phyloP scores from a whole-genome alignment of 2,329 filamentous ascomycete genomes.

The Epichloe gansuensis region DNA sequence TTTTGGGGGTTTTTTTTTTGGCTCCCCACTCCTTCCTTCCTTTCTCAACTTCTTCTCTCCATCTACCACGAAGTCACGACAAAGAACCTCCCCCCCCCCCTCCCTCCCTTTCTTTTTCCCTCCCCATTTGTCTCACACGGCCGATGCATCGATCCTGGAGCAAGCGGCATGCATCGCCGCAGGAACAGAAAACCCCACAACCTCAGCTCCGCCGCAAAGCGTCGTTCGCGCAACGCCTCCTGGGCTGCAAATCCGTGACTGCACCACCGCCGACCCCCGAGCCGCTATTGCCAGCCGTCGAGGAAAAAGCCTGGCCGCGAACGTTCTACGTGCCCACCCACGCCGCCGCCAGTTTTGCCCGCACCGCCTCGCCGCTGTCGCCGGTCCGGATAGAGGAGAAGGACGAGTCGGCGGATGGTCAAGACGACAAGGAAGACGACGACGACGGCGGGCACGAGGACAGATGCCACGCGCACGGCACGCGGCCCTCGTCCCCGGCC shows the following conservation, averaged over 20 bases:
- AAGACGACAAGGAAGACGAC: neutral
- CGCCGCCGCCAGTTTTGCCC: slow-evolving; percentile 17
- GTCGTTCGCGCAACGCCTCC: slow-evolving; percentile 5
- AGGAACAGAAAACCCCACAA: neutral
- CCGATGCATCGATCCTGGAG: slow-evolving; percentile 1
- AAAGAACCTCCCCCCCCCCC: too few relatives aligned
- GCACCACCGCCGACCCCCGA: neutral
- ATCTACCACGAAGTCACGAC: too few relatives aligned
- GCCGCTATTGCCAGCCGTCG: neutral
- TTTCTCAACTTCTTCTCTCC: neutral
- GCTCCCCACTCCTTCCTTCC: too few relatives aligned
- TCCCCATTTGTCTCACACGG: neutral
- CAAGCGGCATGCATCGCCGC: neutral
- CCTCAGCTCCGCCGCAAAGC: slow-evolving; percentile 3
- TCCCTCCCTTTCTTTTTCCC: neutral
- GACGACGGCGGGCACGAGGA: too few relatives aligned
- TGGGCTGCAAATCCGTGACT: neutral
- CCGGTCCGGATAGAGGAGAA: slow-evolving; percentile 10
- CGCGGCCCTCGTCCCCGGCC: too few relatives aligned
- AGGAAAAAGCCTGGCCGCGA: neutral
- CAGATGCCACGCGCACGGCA: too few relatives aligned
- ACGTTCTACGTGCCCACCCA: slow-evolving; percentile 17
- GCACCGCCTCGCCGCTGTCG: slow-evolving; percentile 9
- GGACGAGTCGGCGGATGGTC: neutral
- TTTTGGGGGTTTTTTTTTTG: neutral